Evolutionary conservation across 208 protist genomes (phyloP), one percentile per base, ranked within the genome.

Genomic region (Phytomonas sp.): DNA sequence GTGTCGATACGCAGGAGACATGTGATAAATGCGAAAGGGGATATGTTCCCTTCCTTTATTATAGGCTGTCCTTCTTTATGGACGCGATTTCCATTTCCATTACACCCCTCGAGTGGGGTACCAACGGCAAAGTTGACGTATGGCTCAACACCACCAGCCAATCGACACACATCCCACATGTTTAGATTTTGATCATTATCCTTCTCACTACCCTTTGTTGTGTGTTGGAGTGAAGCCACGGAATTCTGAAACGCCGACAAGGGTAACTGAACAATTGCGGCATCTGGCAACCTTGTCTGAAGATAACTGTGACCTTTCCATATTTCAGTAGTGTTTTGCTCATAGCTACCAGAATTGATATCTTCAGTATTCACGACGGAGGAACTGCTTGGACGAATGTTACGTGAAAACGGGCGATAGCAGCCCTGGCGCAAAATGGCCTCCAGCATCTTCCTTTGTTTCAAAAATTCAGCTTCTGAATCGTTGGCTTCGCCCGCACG

Each of bases 101-200:
- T 60, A 60, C 51, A n/a, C 23, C 51, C 28, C 7, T 15, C 11
- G 30, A 85, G 51, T 17, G 80, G 80, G 6, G 64, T 73, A 5
- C 87, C 87, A 9, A 93, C 87, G 34, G 87, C 87, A 68, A 93
- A 93, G 36, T 62, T 62, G 0, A 89, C 87, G 13, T 74, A 56
- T 34, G 87, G 87, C 72, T 88, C 82, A 15, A 90, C 66, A 3
- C 81, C 87, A 32, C 87, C 87, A 20, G 84, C 82, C 13, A 93
- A 63, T 15, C 82, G 72, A 56, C 75, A 81, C 26, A 78, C n/a
- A 60, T 60, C n/a, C n/a, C 23, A 60, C 23, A 60, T 60, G 51
- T 60, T n/a, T 60, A n/a, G 23, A 60, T 60, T 23, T 60, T 60
- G 51, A 60, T 60, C 51, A n/a, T 60, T 28, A 60, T 23, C n/a